Percentiles rank a stretch among this genome's conserved stretches.
Conservation (phyloP, 2,329 filamentous ascomycete genomes). For the Hypoxylon sp. region DNA sequence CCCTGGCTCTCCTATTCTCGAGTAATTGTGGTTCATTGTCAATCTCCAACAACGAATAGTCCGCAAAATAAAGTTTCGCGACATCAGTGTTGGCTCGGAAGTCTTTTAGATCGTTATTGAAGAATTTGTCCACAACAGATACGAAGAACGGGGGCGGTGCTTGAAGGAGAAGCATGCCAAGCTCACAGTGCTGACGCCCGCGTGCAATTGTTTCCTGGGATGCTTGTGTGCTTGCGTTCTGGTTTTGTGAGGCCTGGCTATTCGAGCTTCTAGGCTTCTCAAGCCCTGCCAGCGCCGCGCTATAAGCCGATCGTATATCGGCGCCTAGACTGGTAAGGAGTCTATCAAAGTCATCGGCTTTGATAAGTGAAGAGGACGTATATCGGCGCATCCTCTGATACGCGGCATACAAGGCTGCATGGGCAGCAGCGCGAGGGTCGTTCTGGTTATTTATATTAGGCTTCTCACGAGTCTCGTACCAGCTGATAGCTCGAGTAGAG, state of each 20-base stretch:
- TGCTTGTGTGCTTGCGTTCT: slow-evolving; percentile 47
- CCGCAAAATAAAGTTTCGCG: slow-evolving; percentile 74
- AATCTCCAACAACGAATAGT: slow-evolving; percentile 75
- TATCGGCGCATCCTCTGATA: slow-evolving; percentile 64
- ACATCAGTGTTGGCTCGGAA: slow-evolving; percentile 70
- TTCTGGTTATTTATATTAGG: slow-evolving; percentile 52
- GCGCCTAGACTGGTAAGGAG: slow-evolving; percentile 60
- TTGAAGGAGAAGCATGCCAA: slow-evolving; percentile 60
- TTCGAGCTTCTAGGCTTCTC: slow-evolving; percentile 54
- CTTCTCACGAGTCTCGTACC: slow-evolving; percentile 55
- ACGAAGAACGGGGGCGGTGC: slow-evolving; percentile 58
- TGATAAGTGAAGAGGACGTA: slow-evolving; percentile 62
- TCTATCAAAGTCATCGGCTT: slow-evolving; percentile 68
- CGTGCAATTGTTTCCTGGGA: slow-evolving; percentile 52
- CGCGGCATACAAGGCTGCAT: slow-evolving; percentile 63
- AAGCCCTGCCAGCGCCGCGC: slow-evolving; percentile 54
- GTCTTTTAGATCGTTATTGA: slow-evolving; percentile 65
- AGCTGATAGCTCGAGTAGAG: slow-evolving; percentile 59
- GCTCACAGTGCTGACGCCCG: slow-evolving; percentile 59
- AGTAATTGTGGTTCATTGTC: slow-evolving; percentile 64
- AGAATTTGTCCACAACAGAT: slow-evolving; percentile 70
- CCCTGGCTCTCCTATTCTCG: slow-evolving; percentile 48
- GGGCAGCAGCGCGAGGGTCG: slow-evolving; percentile 52
- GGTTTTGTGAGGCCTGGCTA: slow-evolving; percentile 55
- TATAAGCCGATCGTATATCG: slow-evolving; percentile 62